Base-by-base conservation (phyloP, 352 stramenopile species). In the Phytophthora pinifolia region DNA sequence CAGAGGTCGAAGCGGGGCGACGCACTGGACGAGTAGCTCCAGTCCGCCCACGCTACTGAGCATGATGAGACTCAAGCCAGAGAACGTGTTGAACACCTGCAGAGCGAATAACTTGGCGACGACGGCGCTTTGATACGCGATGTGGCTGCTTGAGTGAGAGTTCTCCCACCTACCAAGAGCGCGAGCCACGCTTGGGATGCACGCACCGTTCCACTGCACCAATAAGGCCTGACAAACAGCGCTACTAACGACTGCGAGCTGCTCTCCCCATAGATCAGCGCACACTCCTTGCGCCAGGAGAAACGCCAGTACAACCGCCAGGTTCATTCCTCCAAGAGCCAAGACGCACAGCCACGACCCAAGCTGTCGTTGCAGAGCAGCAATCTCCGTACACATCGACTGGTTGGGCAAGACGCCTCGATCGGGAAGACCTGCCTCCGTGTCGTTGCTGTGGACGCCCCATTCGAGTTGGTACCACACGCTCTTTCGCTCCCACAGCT, bases 391-490 rank as follows among this genome's bases (percentile, higher is more conserved):
- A 27, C 25, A 56, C 4, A 50, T 20, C n/a, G 59, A 59, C 20
- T 25, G 25, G 1, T 44, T 46, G 17, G 51, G 7, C 14, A 56
- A 6, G 35, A 20, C n/a, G n/a, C 6, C 34, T 20, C 22, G 25
- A 32, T 44, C 18, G 7, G 18, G 30, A 6, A 15, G 25, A 20
- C n/a, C 33, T 41, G 36, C 7, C 14, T 25, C 37, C 53, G 17
- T 65, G 39, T 13, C 61, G 30, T 9, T 53, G 10, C 14, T 61
- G 14, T 44, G 39, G 29, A 73, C 73, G 3, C 76, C 77, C 80
- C 80, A 90, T 57, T 83, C 62, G 14, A 90, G 76, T 25, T 76
- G 64, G 27, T 77, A 79, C 76, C 75, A 82, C 6, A 77, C 65
- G 29, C 75, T 83, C 31, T 64, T 70, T 9, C 76, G 80, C 18